These are phyloP conservation scores for Naegleria lovaniensis DNA, from an alignment of 208 protist species.

Conservation along the genomic window DNA sequence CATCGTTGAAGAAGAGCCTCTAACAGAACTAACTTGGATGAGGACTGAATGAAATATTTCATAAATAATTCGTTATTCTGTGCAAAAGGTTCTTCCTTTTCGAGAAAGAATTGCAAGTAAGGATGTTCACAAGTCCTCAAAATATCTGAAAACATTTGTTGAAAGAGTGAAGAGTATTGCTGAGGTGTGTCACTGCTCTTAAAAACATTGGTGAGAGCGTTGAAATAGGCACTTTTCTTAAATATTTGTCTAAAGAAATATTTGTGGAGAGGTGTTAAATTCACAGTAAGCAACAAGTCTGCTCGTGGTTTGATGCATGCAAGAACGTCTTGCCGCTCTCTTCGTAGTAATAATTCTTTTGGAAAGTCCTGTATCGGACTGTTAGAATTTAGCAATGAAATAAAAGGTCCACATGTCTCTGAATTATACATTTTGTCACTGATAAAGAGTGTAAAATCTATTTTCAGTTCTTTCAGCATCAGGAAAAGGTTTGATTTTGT, in stretches of 20 bases:
- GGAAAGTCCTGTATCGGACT: constrained; percentile 71
- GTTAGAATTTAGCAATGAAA: constrained; percentile 76
- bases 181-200: not conserved
- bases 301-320: constrained; percentile 92
- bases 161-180: constrained; percentile 52
- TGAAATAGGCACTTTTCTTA: not conserved
- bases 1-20: constrained; percentile 27
- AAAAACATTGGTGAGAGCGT: not conserved
- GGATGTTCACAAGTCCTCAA: constrained; percentile 40
- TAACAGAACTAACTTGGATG: constrained; percentile 32
- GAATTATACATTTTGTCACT: constrained; percentile 89
- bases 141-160: constrained; percentile 77
- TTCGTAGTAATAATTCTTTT: constrained; percentile 86
- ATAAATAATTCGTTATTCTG: not conserved
- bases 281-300: constrained; percentile 89
- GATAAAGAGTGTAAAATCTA: constrained; percentile 53
- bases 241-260: constrained; percentile 58
- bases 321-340: constrained; percentile 89
- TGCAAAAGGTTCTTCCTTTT: constrained; percentile 23
- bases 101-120: constrained; percentile 47
- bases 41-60: not conserved
- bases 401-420: constrained; percentile 88
- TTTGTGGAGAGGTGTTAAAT: constrained; percentile 80
- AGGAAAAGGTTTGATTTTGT: not conserved
- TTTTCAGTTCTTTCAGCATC: constrained; percentile 29